Evolutionary conservation across 2,329 filamentous ascomycete species (phyloP).

Genomic region (Fusarium sp.): DNA sequence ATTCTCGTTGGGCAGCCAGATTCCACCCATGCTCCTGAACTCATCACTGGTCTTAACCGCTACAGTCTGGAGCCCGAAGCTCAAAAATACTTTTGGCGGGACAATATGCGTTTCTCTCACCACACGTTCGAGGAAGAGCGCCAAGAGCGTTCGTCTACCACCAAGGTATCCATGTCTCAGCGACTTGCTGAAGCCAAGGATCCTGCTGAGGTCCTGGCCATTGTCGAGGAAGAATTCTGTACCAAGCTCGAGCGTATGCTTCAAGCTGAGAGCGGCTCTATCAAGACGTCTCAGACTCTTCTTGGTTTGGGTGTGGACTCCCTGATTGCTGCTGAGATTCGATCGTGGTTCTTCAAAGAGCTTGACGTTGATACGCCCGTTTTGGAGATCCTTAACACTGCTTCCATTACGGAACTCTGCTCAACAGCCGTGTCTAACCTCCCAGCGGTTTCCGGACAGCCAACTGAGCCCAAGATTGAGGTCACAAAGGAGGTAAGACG

Average conservation of each 20-base stretch:
- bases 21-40: not conserved
- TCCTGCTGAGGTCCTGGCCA: not conserved
- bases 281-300: constrained; percentile 6
- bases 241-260: constrained; percentile 10
- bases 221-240: constrained; percentile 13
- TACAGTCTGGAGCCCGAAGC: constrained; percentile 1
- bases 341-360: constrained; percentile 66
- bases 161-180: constrained; percentile 1
- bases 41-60: constrained; percentile 12
- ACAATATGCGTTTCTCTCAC: constrained; percentile 5
- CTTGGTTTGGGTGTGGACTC: constrained; percentile 51
- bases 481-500: constrained; percentile 10
- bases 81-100: constrained; percentile 15
- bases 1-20: constrained; percentile 1
- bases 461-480: not conserved
- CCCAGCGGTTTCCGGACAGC: not conserved
- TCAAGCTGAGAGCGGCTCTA: not conserved
- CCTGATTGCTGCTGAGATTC: constrained; percentile 55
- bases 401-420: constrained; percentile 20
- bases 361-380: constrained; percentile 61
- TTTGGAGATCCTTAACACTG: constrained; percentile 53
- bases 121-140: constrained; percentile 1
- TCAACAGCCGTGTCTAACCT: constrained; percentile 9
- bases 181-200: not conserved
- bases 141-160: constrained; percentile 1